These are phyloP conservation scores for Bipolaris oryzae DNA, from an alignment of 2,329 filamentous ascomycete genomes.

Conservation along the genomic window DNA sequence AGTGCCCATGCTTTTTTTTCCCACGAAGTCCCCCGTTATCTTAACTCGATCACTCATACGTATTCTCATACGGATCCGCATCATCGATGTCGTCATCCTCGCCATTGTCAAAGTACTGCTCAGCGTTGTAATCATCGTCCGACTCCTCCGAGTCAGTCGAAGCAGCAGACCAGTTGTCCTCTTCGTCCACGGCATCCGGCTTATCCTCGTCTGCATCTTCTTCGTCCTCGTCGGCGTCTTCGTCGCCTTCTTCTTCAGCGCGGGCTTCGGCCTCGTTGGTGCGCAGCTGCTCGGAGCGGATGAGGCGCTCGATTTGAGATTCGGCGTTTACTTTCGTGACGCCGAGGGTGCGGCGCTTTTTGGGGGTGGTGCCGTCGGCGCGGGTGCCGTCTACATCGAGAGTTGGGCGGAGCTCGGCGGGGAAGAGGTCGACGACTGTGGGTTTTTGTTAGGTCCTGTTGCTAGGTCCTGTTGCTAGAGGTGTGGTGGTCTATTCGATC, in stretches of 20 bases:
- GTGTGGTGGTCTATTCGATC: background rate
- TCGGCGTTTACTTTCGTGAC: constrained; percentile 41
- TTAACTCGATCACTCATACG: constrained; percentile 33
- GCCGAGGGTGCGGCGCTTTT: constrained; percentile 43
- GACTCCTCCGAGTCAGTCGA: constrained; percentile 69
- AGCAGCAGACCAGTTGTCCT: constrained; percentile 59
- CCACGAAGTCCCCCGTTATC: background rate
- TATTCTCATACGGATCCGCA: constrained; percentile 44
- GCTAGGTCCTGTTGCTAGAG: constrained; percentile 9
- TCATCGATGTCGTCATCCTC: constrained; percentile 57
- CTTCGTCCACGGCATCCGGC: constrained; percentile 62
- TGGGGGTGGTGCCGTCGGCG: constrained; percentile 25
- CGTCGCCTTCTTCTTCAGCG: constrained; percentile 48
- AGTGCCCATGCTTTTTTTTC: background rate
- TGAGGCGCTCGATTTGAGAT: constrained; percentile 48
- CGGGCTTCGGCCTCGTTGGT: constrained; percentile 54
- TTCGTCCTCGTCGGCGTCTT: constrained; percentile 56
- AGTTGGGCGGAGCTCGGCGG: constrained; percentile 62
- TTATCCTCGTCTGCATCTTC: constrained; percentile 56
- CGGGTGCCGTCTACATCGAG: constrained; percentile 57
- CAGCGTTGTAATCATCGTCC: constrained; percentile 68
- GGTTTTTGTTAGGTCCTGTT: no score
- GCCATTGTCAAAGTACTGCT: constrained; percentile 60
- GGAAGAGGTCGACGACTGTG: constrained; percentile 63
- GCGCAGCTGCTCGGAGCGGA: constrained; percentile 53